Percentiles rank a stretch among this genome's conserved stretches.
phyloP scores from a whole-genome alignment of 768 basidiomycete species.

The Termitomyces sp. region DNA sequence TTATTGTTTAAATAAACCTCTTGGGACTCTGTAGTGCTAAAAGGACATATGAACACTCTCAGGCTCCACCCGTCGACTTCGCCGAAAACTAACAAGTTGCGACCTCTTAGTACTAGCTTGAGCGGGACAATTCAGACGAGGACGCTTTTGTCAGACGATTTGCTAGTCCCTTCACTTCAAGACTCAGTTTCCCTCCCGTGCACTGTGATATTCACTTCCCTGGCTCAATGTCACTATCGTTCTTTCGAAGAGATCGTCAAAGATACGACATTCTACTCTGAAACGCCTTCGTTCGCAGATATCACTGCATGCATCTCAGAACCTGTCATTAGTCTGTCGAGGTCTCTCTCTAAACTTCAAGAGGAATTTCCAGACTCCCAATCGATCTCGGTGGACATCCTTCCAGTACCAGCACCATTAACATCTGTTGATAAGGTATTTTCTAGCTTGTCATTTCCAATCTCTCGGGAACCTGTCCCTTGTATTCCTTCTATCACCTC shows the following conservation, averaged over 20 bases:
- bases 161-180: neutral
- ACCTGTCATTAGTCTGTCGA: neutral
- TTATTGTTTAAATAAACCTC: neutral
- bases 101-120: neutral
- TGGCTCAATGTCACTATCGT: neutral
- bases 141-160: neutral
- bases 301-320: conserved; percentile 10
- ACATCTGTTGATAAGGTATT: neutral
- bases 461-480: neutral
- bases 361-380: neutral
- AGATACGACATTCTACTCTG: conserved; percentile 5
- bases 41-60: neutral
- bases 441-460: neutral
- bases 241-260: conserved; percentile 4
- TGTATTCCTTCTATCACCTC: conserved; percentile 3
- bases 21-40: neutral
- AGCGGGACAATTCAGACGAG: neutral
- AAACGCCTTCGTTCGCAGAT: conserved; percentile 5
- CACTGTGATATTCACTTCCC: neutral
- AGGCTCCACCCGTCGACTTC: neutral
- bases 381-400: neutral
- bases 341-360: conserved; percentile 1
- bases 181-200: neutral
- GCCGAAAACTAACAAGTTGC: neutral
- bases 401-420: neutral